Base-by-base conservation (phyloP, 176 grass and related monocot species). In the Poa annua region DNA sequence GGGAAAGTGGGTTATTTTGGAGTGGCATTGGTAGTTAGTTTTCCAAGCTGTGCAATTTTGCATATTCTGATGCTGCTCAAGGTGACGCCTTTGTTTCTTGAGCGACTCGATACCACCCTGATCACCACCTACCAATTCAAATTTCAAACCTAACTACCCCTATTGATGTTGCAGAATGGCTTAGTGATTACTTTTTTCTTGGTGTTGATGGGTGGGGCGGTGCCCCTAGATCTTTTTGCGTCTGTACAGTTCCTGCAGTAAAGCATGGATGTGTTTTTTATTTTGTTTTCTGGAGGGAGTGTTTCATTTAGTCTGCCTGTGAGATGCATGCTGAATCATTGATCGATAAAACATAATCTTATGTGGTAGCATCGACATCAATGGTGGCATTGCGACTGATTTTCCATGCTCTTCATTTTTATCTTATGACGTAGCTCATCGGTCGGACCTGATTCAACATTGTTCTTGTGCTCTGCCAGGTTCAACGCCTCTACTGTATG, bases 401-500 rank as follows among this genome's bases (percentile, higher is more conserved):
- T 59, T 39, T 39, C 38, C 55, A 24, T 59, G 55, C 21, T 22
- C n/a, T 59, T 59, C 4, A 20, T 56, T n/a, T 56, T 56, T 3
- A 54, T 56, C 51, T 6, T 54, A 52, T 54, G 51, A 20, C 51
- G 17, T 54, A 19, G 6, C 17, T 54, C 52, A 56, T 20, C 6
- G 8, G 53, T 56, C 2, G 7, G 20, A 56, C 20, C 53, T 55
- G 3, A 7, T 20, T 53, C 34, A 35, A 35, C 34, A 7, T 7
- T 2, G 8, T 56, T 45, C 2, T 81, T 82, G 17, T 82, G 51
- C 51, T 56, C 21, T 56, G 49, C 39, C 56, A 81, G 79, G 51
- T 44, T 0, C 0, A 4, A 42, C 79, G 7, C 79, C 79, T 44
- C 79, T 81, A 41, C 6, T 5, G n/a, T 82, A 13, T n/a, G 66